These are phyloP conservation scores for Solanum piurae DNA, from an alignment of 257 asterid genomes.

Conservation along the genomic window DNA sequence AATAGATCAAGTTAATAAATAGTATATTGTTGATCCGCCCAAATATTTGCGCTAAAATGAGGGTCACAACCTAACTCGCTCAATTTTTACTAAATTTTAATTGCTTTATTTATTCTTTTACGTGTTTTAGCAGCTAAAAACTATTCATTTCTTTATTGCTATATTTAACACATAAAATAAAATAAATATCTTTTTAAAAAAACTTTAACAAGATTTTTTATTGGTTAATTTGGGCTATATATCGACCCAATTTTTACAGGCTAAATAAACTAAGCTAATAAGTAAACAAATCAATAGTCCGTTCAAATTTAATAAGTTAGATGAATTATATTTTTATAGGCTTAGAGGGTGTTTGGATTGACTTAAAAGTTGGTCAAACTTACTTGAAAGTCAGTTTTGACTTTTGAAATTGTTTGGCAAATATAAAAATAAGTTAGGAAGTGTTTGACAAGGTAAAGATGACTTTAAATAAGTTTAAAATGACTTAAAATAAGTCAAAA, in stretches of 20 bases:
- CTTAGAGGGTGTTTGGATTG: background rate
- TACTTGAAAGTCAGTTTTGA: no score
- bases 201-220: no score
- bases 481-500: no score
- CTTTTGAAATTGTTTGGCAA: no score
- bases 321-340: background rate
- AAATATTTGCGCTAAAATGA: background rate
- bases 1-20: background rate
- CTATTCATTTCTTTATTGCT: background rate
- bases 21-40: background rate
- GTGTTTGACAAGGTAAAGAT: no score
- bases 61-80: no score
- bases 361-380: no score
- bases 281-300: no score
- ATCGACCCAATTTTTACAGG: background rate
- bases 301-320: background rate
- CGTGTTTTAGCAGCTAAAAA: background rate
- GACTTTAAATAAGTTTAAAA: no score
- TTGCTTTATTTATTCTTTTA: background rate
- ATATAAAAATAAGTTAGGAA: no score
- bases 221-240: background rate
- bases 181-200: background rate
- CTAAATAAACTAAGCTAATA: background rate
- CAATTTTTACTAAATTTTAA: no score
- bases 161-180: no score